Conservation (phyloP, 257 asterid genomes). For the Cinchona pubescens region DNA sequence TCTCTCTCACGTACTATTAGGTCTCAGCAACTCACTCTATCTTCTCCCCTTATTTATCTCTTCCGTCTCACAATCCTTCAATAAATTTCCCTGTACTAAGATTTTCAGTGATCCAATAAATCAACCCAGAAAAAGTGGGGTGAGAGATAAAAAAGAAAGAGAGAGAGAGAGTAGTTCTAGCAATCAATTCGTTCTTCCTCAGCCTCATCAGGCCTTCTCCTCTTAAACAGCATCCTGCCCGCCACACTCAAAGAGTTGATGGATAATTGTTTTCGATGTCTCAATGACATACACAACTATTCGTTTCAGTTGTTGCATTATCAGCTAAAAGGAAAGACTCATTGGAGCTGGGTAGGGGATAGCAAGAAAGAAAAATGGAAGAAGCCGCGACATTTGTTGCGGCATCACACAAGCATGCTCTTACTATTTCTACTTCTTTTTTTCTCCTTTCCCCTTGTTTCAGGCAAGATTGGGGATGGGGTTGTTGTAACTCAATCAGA, state of each 20-base stretch:
- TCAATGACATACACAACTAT: neutral
- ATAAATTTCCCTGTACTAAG: conserved; percentile 23
- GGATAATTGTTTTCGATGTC: neutral
- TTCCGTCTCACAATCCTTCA: conserved; percentile 11
- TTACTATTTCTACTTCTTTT: conserved; percentile 28
- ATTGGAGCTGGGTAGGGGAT: conserved; percentile 14
- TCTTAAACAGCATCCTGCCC: neutral
- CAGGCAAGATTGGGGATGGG: conserved; percentile 40
- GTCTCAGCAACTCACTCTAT: conserved; percentile 16
- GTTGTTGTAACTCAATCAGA: conserved; percentile 44
- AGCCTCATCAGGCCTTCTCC: neutral
- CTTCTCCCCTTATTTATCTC: conserved; percentile 26
- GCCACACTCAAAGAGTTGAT: neutral
- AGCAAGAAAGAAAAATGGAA: conserved; percentile 25
- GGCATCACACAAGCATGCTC: conserved; percentile 12
- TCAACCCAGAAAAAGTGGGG: conserved; percentile 23
- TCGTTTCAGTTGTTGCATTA: neutral
- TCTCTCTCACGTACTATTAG: conserved; percentile 21
- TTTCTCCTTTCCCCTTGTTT: conserved; percentile 24
- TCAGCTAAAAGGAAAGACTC: neutral
- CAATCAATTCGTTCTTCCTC: neutral
- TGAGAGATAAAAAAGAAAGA: conserved; percentile 5
- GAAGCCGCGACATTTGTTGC: conserved; percentile 5
- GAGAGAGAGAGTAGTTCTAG: neutral
- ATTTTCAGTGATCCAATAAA: conserved; percentile 8